Conservation (phyloP, 2,329 filamentous ascomycete species). For the Sporothrix pallida region DNA sequence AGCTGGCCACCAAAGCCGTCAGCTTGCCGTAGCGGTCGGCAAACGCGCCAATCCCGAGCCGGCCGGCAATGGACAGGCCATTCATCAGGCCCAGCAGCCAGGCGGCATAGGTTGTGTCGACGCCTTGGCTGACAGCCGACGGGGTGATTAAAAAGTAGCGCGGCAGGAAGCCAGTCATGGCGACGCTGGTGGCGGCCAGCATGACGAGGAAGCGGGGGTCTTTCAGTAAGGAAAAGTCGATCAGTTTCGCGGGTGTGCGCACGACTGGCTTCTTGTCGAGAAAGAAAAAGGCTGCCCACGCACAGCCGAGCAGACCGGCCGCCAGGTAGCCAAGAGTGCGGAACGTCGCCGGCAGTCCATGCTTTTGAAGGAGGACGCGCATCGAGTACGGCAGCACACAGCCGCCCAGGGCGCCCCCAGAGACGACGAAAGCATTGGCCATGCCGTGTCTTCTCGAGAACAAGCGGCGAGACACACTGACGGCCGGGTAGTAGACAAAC, state of each 20-base stretch:
- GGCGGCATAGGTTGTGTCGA: not conserved
- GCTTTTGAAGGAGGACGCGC: not conserved
- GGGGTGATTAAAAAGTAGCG: conserved; percentile 14
- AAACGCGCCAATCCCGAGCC: not conserved
- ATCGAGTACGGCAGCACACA: conserved; percentile 17
- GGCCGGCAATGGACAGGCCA: conserved; percentile 5
- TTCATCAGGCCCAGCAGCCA: conserved; percentile 9
- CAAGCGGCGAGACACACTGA: not conserved
- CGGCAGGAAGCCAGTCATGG: conserved; percentile 21
- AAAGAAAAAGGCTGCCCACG: not conserved
- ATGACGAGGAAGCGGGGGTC: not conserved
- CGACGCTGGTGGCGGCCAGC: conserved; percentile 7
- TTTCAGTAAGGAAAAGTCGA: not conserved
- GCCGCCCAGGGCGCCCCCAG: not conserved
- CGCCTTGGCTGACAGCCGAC: not conserved
- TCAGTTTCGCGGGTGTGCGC: not conserved
- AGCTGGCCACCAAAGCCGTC: not conserved
- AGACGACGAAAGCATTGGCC: conserved; percentile 4
- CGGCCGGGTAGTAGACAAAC: conserved; percentile 23
- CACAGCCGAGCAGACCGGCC: not conserved
- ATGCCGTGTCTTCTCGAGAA: not conserved
- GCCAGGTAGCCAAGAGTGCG: not conserved
- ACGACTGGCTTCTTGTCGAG: not conserved
- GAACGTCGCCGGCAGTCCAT: conserved; percentile 1
- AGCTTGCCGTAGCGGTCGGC: conserved; percentile 19